Base-by-base conservation (phyloP, 176 grass and related monocot genomes). In the Oryza meridionalis region DNA sequence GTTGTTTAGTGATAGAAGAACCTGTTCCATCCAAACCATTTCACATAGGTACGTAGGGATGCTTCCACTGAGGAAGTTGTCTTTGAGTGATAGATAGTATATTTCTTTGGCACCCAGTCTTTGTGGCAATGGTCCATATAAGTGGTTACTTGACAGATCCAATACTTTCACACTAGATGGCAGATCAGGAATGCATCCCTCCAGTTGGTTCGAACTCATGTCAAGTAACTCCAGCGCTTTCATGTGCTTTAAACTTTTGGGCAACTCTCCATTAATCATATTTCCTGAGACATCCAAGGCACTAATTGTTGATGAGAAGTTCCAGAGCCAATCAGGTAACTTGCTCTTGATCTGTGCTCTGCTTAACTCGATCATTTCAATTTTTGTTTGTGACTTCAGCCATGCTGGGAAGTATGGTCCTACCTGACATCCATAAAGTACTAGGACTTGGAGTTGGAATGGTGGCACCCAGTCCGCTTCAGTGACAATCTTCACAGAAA, bases 261-360 rank as follows among this genome's bases (percentile, higher is more conserved):
- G 67, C 47, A 89, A 2, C 2, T 43, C 77, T 14, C 88, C 84
- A 31, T 13, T 82, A 25, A 90, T 84, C 14, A 22, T 86, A 38
- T 90, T 90, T 3, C 1, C 6, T 27, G 88, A 88, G 1, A 80
- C 5, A 66, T 91, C 7, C 22, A 91, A 31, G 58, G 37, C 72
- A 31, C 21, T 84, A 24, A 88, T 9, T 29, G 86, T 65, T 2
- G 58, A 33, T 42, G 75, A 78, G 25, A 85, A 85, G 12, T 26
- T 84, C 86, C 86, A 88, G 19, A 74, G 27, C 81, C 81, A 85
- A 4, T 5, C 17, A 17, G 81, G 86, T 29, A 88, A 64, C 13
- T 2, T 1, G 3, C 25, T 51, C 1, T 11, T 66, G 38, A 88
- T 84, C n/a, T 42, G 43, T 37, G 81, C 6, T 44, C 7, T 32